Percentiles rank a stretch among this genome's conserved stretches.
These are phyloP conservation scores for Botryococcus braunii DNA, from an alignment of 163 green algal genomes.

Conservation along the genomic window DNA sequence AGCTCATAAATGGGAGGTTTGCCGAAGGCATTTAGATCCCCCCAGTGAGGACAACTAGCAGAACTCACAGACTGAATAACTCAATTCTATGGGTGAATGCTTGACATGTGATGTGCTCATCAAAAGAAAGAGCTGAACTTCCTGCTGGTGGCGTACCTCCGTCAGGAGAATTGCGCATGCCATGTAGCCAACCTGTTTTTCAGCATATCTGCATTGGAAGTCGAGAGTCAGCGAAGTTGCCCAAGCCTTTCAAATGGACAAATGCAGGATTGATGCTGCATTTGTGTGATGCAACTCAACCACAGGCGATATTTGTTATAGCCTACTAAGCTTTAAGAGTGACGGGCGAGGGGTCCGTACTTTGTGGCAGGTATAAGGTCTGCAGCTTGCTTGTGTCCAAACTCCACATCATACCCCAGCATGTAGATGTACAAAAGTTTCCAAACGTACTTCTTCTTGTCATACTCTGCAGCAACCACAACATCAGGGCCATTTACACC, in stretches of 20 bases:
- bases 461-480: constrained; percentile 71
- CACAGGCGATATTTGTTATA: too few species aligned
- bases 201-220: constrained; percentile 75
- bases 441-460: constrained; percentile 99
- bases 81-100: too few species aligned
- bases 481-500: background rate
- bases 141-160: constrained; percentile 55
- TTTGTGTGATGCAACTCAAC: too few species aligned
- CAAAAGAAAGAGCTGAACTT: background rate
- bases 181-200: constrained; percentile 99
- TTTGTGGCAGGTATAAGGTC: constrained; percentile 83
- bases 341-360: constrained; percentile 46
- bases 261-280: background rate
- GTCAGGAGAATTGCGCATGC: constrained; percentile 87
- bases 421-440: constrained; percentile 99
- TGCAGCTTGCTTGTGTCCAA: constrained; percentile 94
- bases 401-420: constrained; percentile 98
- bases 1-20: too few species aligned
- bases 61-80: too few species aligned
- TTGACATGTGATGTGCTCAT: too few species aligned
- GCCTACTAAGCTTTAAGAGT: too few species aligned
- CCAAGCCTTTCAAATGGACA: background rate
- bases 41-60: too few species aligned
- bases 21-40: too few species aligned
- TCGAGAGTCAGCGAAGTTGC: background rate